Conservation (phyloP, 768 basidiomycete genomes). For the Boletus coccyginus region DNA sequence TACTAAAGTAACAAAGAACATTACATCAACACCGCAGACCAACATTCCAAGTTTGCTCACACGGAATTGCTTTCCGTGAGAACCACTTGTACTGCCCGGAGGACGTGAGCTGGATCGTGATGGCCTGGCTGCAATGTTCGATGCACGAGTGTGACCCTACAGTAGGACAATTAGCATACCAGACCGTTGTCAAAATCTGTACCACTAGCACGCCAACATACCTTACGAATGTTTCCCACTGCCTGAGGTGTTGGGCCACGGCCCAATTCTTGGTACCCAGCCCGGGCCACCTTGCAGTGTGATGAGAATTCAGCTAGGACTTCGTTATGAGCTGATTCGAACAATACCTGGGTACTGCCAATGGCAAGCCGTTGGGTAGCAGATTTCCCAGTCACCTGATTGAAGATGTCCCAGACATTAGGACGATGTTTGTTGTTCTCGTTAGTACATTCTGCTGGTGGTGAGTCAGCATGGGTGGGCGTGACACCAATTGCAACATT, state of each 20-base stretch:
- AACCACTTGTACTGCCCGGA: background rate
- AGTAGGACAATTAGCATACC: background rate
- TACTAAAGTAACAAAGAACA: background rate
- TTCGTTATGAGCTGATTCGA: background rate
- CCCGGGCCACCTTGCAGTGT: background rate
- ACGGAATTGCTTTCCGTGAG: background rate
- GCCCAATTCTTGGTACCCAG: background rate
- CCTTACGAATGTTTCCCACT: background rate
- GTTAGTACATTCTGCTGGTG: background rate
- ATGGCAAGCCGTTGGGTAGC: background rate
- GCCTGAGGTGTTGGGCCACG: background rate
- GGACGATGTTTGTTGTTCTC: background rate
- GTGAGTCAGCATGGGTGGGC: background rate
- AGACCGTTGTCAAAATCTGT: too few relatives aligned
- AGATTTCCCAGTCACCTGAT: background rate
- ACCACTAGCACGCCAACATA: too few relatives aligned
- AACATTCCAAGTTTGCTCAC: background rate
- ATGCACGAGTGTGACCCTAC: background rate
- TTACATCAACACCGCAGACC: background rate
- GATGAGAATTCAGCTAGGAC: background rate
- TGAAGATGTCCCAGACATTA: background rate
- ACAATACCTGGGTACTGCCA: background rate
- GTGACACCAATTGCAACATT: too few relatives aligned
- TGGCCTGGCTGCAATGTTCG: background rate
- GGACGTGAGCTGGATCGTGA: background rate